These are phyloP conservation scores for Synchytrium microbalum DNA, from an alignment of 371 early-diverging fungal genomes.

Conservation along the genomic window DNA sequence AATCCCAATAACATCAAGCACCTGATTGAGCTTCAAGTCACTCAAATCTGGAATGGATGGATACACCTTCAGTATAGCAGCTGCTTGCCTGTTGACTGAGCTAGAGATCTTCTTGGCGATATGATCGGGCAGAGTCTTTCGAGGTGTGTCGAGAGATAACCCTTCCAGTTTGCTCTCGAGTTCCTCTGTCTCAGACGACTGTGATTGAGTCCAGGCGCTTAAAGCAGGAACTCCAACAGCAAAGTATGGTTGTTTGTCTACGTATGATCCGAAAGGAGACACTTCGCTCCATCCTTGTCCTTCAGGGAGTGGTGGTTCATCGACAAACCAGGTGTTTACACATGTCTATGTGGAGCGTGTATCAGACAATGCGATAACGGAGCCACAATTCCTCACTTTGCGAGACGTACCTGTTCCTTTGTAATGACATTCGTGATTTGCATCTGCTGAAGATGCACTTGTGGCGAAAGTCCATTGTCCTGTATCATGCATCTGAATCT, in stretches of 20 bases:
- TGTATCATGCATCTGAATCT: conserved; percentile 1
- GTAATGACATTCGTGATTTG: not conserved
- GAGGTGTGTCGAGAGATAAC: too few relatives aligned
- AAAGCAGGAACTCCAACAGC: not conserved
- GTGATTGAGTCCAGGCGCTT: not conserved
- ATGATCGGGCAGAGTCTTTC: not conserved
- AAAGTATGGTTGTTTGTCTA: not conserved
- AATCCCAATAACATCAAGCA: not conserved
- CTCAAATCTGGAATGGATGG: not conserved
- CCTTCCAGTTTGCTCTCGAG: not conserved
- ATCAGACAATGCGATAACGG: too few relatives aligned
- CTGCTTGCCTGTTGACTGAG: not conserved
- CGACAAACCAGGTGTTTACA: not conserved
- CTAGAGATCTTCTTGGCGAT: not conserved
- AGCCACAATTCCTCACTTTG: too few relatives aligned
- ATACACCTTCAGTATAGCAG: not conserved
- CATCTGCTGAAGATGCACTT: not conserved
- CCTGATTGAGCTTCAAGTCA: not conserved
- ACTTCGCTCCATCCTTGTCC: not conserved
- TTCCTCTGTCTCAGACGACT: not conserved
- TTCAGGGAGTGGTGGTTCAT: not conserved
- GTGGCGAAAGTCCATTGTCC: not conserved
- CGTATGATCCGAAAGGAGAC: not conserved
- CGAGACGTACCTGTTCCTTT: not conserved
- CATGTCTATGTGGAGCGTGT: not conserved